Evolutionary conservation across 352 stramenopile species (phyloP).

Genomic region (Pythium rhizo-oryzae): DNA sequence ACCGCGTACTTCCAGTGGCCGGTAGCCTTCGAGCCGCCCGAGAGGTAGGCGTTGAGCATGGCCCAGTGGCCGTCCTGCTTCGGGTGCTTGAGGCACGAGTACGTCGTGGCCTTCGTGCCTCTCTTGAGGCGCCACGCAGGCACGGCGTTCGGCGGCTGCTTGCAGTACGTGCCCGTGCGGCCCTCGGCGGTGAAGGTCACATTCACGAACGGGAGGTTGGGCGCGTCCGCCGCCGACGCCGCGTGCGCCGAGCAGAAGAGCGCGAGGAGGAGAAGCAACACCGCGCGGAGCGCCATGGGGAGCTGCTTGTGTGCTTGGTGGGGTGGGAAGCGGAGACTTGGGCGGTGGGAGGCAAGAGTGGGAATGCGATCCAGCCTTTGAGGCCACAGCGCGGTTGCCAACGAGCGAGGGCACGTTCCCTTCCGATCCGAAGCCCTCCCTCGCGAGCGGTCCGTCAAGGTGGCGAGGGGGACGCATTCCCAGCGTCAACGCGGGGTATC

Average conservation of each 20-base stretch:
- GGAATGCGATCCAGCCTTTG: too few relatives aligned
- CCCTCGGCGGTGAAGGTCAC: not conserved
- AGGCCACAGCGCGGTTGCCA: too few relatives aligned
- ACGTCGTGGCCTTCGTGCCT: not conserved
- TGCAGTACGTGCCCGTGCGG: constrained; percentile 1
- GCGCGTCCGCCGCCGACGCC: too few relatives aligned
- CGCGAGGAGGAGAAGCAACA: not conserved
- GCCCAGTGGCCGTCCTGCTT: constrained; percentile 4
- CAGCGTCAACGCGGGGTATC: too few relatives aligned
- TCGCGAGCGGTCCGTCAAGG: too few relatives aligned
- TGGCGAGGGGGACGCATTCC: too few relatives aligned
- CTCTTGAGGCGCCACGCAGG: not conserved
- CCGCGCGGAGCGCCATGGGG: not conserved
- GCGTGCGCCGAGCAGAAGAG: too few relatives aligned
- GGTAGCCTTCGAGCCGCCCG: not conserved
- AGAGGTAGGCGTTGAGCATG: constrained; percentile 24
- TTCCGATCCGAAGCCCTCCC: too few relatives aligned
- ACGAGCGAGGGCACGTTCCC: too few relatives aligned
- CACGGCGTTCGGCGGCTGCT: not conserved
- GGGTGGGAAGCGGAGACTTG: too few relatives aligned
- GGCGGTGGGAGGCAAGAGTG: too few relatives aligned
- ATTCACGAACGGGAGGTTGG: not conserved
- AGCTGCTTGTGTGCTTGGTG: not conserved
- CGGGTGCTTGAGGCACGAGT: constrained; percentile 10
- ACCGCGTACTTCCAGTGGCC: constrained; percentile 16